Evolutionary conservation across 176 grass and related monocot genomes (phyloP).

Genomic region (Avena eriantha): DNA sequence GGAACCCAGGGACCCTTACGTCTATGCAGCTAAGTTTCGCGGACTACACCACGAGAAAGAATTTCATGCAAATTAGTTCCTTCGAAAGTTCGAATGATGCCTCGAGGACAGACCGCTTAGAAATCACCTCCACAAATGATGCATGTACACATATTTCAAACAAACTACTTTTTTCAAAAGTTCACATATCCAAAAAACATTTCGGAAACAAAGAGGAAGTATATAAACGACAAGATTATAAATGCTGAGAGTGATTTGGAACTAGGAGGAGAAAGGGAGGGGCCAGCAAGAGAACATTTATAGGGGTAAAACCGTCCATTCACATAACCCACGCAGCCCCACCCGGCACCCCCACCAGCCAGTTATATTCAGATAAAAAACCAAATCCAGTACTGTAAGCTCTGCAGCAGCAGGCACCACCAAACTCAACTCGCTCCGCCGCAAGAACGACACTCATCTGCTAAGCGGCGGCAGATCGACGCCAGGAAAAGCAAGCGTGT

Average conservation of each 20-base stretch:
- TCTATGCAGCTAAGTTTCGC: no score
- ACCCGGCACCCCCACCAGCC: constrained; percentile 21
- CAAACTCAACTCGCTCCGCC: constrained; percentile 8
- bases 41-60: no score
- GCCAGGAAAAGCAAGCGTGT: constrained; percentile 3
- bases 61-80: no score
- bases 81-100: no score
- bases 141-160: no score
- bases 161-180: no score
- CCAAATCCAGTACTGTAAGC: constrained; percentile 32
- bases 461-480: background rate
- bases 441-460: constrained; percentile 11
- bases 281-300: constrained; percentile 1
- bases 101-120: no score
- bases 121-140: no score
- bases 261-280: background rate
- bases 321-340: constrained; percentile 25
- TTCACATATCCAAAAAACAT: no score
- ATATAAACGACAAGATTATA: background rate
- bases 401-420: constrained; percentile 19
- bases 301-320: constrained; percentile 48
- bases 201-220: no score
- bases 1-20: no score
- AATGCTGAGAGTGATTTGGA: background rate
- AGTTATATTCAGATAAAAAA: constrained; percentile 41